Base-by-base conservation (phyloP, 371 early-diverging fungal species). In the Mucor indicus region DNA sequence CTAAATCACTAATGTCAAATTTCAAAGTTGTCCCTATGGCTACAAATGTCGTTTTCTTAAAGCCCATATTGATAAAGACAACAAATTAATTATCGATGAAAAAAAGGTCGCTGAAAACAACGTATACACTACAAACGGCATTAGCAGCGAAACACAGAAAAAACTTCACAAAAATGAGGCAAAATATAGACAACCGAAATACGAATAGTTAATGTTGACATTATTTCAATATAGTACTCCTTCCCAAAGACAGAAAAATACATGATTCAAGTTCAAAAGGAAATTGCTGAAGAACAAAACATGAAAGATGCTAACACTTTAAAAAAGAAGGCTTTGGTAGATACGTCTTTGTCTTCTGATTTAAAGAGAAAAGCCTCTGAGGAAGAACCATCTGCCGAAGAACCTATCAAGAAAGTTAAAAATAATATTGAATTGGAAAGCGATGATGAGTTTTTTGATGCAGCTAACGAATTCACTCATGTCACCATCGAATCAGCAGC, bases 21-120 rank as follows among this genome's bases (percentile, higher is more conserved):
- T 8, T 21, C 12, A 13, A 40, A 54, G 47, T 27, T 86, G 84
- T 49, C 69, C 62, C 4, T 72, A 72, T 53, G 90, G 95, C 4
- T 66, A 89, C 41, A 84, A 82, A 41, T 96, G 97, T 69, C 75
- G 96, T 12, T 94, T 57, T 55, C 69, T 90, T 19, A 61, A 60
- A 2, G 84, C 82, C 3, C 96, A 96, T 64, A 58, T 85, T 17
- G 72, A 70, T 29, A 58, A 60, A 11, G 74, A 81, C 20, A 74
- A 68, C 5, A 75, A 69, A 10, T 55, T 77, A 33, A 44, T 81
- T 12, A 58, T 72, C 1, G 69, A 80, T 45, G 78, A 86, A 44
- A 77, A 76, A 44, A 67, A 75, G 33, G 39, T 36, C 9, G 64
- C 67, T 9, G 67, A 62, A 15, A 58, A 66, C 6, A 60, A 64